These are phyloP conservation scores for Galerina marginata DNA, from an alignment of 768 basidiomycete species.

Conservation along the genomic window DNA sequence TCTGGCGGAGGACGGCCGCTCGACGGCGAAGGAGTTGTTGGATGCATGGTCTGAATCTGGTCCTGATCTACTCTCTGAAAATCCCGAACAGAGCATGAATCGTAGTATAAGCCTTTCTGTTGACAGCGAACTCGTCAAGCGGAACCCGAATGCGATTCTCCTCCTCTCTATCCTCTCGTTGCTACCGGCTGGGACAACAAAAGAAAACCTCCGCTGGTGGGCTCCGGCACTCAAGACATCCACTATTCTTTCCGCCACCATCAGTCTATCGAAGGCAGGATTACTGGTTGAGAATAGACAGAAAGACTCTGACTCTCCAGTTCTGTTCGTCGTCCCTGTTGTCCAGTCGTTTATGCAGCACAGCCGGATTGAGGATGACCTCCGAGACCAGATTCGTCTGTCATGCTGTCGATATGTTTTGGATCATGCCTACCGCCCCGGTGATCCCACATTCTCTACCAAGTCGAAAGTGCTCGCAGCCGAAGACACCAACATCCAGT, in stretches of 20 bases:
- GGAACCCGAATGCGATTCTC: conserved; percentile 19
- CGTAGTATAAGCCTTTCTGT: conserved; percentile 26
- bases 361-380: neutral
- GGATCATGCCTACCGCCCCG: conserved; percentile 7
- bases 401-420: conserved; percentile 16
- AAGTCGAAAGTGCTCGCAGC: conserved; percentile 8
- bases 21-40: conserved; percentile 14
- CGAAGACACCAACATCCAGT: conserved; percentile 16
- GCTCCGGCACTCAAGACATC: neutral
- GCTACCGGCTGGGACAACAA: conserved; percentile 20
- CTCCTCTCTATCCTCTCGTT: conserved; percentile 28
- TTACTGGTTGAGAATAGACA: neutral
- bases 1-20: conserved; percentile 3
- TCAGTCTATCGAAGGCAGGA: neutral
- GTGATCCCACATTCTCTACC: conserved; percentile 5
- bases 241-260: neutral
- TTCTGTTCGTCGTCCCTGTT: conserved; percentile 14
- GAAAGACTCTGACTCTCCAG: neutral
- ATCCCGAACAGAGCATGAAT: conserved; percentile 22
- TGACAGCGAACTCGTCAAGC: conserved; percentile 17
- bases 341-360: conserved; percentile 16
- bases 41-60: conserved; percentile 11
- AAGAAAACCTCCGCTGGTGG: neutral
- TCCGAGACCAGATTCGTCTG: neutral
- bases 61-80: conserved; percentile 13